A percentile compares a stretch with the other conserved stretches of the same genome.
phyloP scores from a whole-genome alignment of 768 basidiomycete species.

The Mycena kentingensis region DNA sequence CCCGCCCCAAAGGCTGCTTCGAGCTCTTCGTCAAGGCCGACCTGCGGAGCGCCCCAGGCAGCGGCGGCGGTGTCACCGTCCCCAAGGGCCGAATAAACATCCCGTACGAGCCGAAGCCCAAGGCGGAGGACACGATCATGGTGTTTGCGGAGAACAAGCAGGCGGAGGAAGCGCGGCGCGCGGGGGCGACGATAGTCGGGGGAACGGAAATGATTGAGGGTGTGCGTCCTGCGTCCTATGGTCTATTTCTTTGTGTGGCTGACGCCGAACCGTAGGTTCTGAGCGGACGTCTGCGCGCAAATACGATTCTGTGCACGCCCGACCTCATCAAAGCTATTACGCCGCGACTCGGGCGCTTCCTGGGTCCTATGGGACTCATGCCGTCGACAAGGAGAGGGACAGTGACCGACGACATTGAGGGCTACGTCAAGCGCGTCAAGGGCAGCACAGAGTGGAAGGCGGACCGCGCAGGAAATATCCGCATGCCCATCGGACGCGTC shows the following conservation, averaged over 20 bases:
- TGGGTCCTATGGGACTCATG: constrained; percentile 91
- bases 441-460: constrained; percentile 93
- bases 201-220: constrained; percentile 88
- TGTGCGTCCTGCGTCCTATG: too few relatives aligned
- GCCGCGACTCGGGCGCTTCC: constrained; percentile 75
- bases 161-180: constrained; percentile 80
- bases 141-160: constrained; percentile 88
- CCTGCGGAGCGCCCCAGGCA: constrained; percentile 52
- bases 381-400: constrained; percentile 93
- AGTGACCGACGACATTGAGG: constrained; percentile 85
- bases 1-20: constrained; percentile 73
- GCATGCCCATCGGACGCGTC: constrained; percentile 79
- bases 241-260: constrained; percentile 1
- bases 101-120: constrained; percentile 76
- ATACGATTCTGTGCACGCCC: constrained; percentile 83
- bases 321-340: constrained; percentile 78
- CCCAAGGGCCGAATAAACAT: constrained; percentile 89
- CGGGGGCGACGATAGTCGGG: constrained; percentile 90
- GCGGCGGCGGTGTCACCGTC: constrained; percentile 67
- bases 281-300: constrained; percentile 72
- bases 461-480: constrained; percentile 82
- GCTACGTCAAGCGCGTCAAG: constrained; percentile 75
- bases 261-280: constrained; percentile 55
- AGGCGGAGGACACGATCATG: constrained; percentile 74
- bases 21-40: constrained; percentile 82